Conservation (phyloP, 2,329 filamentous ascomycete species). For the Lachnellula occidentalis region DNA sequence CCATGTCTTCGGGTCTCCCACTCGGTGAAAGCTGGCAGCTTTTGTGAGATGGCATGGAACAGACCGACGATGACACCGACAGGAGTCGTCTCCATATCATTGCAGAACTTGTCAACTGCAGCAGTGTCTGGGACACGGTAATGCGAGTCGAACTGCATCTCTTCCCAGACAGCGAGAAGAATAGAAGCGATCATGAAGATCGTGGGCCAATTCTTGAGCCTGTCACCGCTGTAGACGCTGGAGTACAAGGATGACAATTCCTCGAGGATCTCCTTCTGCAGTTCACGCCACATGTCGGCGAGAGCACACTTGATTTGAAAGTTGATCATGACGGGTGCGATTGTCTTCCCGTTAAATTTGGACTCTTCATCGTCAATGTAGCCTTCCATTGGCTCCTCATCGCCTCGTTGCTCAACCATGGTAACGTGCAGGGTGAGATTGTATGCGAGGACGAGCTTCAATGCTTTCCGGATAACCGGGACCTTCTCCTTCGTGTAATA, state of each 20-base stretch:
- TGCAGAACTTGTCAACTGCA: constrained; percentile 90
- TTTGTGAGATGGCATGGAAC: constrained; percentile 97
- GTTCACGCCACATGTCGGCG: constrained; percentile 95
- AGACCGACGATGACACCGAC: constrained; percentile 94
- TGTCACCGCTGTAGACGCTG: constrained; percentile 96
- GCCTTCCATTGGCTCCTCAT: constrained; percentile 71
- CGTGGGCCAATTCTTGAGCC: constrained; percentile 97
- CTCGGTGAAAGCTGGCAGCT: constrained; percentile 84
- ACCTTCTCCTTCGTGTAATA: constrained; percentile 86
- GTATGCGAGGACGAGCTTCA: constrained; percentile 93
- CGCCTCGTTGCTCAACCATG: constrained; percentile 82
- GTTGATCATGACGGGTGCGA: constrained; percentile 98
- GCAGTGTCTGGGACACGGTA: constrained; percentile 83
- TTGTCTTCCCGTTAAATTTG: constrained; percentile 82
- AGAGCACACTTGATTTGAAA: constrained; percentile 98
- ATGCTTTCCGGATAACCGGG: constrained; percentile 85
- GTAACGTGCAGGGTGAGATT: constrained; percentile 93
- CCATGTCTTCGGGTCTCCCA: constrained; percentile 93
- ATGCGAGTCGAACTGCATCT: constrained; percentile 98
- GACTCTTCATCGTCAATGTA: constrained; percentile 82
- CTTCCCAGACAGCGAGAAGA: constrained; percentile 90
- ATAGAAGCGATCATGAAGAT: constrained; percentile 97
- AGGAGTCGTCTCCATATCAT: constrained; percentile 92
- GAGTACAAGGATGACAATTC: constrained; percentile 90
- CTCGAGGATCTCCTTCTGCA: constrained; percentile 93